A percentile compares a stretch with the other conserved stretches of the same genome.
Evolutionary conservation across 768 basidiomycete species (phyloP).

Genomic region (Russula sp.): DNA sequence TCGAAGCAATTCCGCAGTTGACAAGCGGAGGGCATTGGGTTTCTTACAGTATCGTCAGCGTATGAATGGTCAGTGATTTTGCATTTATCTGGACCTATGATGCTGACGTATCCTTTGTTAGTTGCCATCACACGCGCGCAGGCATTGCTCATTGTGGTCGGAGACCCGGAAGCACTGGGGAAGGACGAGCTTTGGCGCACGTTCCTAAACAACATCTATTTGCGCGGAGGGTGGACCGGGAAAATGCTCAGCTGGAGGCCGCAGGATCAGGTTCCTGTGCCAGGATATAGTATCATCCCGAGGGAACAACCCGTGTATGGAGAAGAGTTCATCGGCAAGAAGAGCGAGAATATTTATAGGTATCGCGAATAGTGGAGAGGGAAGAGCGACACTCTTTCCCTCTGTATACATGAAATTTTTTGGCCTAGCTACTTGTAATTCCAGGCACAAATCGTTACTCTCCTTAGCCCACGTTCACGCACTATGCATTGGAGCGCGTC

Average conservation of each 20-base stretch:
- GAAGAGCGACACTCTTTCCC: background rate
- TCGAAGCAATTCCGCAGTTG: conserved; percentile 29
- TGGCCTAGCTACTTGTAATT: no score
- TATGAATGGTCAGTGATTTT: conserved; percentile 33
- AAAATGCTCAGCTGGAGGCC: conserved; percentile 35
- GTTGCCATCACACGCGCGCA: conserved; percentile 65
- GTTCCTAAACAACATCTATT: conserved; percentile 52
- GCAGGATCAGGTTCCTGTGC: background rate
- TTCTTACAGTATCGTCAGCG: conserved; percentile 35
- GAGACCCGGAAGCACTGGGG: conserved; percentile 51
- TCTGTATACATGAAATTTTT: background rate
- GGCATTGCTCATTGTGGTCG: conserved; percentile 56
- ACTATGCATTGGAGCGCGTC: no score
- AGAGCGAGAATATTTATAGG: conserved; percentile 8
- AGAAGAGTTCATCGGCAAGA: conserved; percentile 10
- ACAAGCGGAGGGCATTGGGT: conserved; percentile 30
- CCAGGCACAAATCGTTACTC: no score
- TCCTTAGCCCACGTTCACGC: no score
- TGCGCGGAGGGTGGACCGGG: conserved; percentile 50
- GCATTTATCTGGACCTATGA: background rate
- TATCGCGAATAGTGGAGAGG: background rate
- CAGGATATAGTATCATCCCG: conserved; percentile 5
- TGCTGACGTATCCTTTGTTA: conserved; percentile 24
- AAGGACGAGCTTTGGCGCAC: conserved; percentile 55
- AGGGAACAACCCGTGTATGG: background rate